A percentile compares a stretch with the other conserved stretches of the same genome.
phyloP scores from a whole-genome alignment of 345 rosid species.

The Citrus cavaleriei region DNA sequence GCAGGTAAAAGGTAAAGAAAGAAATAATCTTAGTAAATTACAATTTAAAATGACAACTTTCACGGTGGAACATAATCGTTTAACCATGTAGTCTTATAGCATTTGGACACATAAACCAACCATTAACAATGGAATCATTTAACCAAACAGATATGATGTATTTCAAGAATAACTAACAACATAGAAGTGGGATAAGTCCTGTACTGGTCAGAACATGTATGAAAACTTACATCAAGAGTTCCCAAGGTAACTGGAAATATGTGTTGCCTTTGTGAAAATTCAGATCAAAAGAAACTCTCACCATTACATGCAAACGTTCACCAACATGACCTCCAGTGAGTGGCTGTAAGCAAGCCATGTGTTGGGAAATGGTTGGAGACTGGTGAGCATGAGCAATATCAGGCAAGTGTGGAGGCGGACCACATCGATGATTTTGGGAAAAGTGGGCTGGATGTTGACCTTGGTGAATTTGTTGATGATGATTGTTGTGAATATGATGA shows the following conservation, averaged over 20 bases:
- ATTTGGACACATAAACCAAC: neutral
- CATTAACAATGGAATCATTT: neutral
- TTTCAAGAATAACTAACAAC: neutral
- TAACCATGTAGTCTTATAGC: neutral
- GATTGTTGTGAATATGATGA: constrained; percentile 65
- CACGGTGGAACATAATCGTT: neutral
- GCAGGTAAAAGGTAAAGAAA: neutral
- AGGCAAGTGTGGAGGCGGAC: constrained; percentile 44
- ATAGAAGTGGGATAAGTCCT: too few relatives aligned
- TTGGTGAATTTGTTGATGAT: constrained; percentile 63
- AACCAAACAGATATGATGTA: neutral
- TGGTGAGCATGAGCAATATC: constrained; percentile 71
- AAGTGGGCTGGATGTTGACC: constrained; percentile 58
- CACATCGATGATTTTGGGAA: constrained; percentile 66
- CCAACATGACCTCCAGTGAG: constrained; percentile 59
- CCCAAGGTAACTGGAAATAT: too few relatives aligned
- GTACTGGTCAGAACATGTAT: too few relatives aligned
- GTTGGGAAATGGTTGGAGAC: constrained; percentile 69
- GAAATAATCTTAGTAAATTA: neutral
- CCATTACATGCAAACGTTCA: constrained; percentile 68
- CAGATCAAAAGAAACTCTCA: constrained; percentile 22
- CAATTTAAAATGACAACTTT: neutral
- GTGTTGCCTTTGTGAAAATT: too few relatives aligned
- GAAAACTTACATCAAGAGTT: too few relatives aligned
- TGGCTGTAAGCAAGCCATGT: constrained; percentile 82